A percentile compares a stretch with the other conserved stretches of the same genome.
These are phyloP conservation scores for Aegilops bicornis DNA, from an alignment of 176 grass and related monocot genomes.

Conservation along the genomic window DNA sequence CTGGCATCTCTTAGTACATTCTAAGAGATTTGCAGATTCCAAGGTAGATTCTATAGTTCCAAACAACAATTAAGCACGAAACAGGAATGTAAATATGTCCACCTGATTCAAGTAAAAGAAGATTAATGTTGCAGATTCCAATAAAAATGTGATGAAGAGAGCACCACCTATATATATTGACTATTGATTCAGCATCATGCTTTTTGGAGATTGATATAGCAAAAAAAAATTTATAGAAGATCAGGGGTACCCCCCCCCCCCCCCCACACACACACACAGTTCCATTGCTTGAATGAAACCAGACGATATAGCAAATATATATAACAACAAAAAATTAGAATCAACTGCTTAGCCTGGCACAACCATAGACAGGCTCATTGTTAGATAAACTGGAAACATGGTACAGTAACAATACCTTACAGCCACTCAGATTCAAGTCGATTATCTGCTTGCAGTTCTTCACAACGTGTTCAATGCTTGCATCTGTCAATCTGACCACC, in stretches of 20 bases:
- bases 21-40: neutral
- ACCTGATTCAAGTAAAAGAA: constrained; percentile 17
- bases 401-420: constrained; percentile 67
- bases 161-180: neutral
- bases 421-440: constrained; percentile 88
- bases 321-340: neutral
- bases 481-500: constrained; percentile 60
- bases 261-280: too few relatives aligned
- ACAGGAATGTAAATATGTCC: neutral
- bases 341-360: neutral
- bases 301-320: neutral
- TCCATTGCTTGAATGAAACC: too few relatives aligned
- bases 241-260: too few relatives aligned
- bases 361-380: neutral
- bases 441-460: constrained; percentile 73
- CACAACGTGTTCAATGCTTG: constrained; percentile 52
- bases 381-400: neutral
- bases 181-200: neutral
- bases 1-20: neutral
- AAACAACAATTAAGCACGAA: neutral
- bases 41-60: neutral
- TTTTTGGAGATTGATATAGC: neutral
- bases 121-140: neutral
- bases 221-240: neutral
- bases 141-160: neutral